Evolutionary conservation across 2,329 filamentous ascomycete genomes (phyloP).

Genomic region (Lasiodiplodia theobromae): DNA sequence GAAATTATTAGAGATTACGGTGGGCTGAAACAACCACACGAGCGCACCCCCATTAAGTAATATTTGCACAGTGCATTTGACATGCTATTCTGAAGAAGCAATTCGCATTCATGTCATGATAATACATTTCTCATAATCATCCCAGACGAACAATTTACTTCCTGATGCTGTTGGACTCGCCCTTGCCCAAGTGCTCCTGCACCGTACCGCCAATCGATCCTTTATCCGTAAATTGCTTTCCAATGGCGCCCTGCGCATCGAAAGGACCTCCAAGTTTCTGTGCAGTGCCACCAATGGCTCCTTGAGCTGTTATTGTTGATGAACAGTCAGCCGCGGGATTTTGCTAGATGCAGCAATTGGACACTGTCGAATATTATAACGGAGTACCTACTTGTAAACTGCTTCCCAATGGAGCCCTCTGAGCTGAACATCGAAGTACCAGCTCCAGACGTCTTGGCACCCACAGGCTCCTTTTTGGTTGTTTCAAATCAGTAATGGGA

Average conservation of each 20-base stretch:
- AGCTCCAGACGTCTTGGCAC: background rate
- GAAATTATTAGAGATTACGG: background rate
- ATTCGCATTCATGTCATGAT: background rate
- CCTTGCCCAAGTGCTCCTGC: conserved; percentile 36
- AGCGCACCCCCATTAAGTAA: no score
- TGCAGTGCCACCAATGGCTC: conserved; percentile 45
- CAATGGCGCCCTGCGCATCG: conserved; percentile 44
- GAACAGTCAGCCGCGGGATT: background rate
- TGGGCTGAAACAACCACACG: background rate
- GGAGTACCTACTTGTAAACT: conserved; percentile 39
- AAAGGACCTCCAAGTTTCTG: conserved; percentile 50
- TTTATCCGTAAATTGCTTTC: conserved; percentile 48
- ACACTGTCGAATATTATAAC: background rate
- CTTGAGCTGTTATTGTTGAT: conserved; percentile 34
- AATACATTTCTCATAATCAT: background rate
- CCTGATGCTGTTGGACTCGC: conserved; percentile 12
- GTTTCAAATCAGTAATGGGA: no score
- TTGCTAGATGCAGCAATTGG: no score
- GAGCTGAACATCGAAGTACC: conserved; percentile 37
- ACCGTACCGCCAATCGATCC: conserved; percentile 47
- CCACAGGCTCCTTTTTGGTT: conserved; percentile 4
- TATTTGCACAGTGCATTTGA: no score
- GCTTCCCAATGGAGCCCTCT: conserved; percentile 44
- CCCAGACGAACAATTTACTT: background rate
- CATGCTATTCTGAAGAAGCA: background rate